These are phyloP conservation scores for Auxenochlorella pyrenoidosa DNA, from an alignment of 139 green algal genomes.

Conservation along the genomic window DNA sequence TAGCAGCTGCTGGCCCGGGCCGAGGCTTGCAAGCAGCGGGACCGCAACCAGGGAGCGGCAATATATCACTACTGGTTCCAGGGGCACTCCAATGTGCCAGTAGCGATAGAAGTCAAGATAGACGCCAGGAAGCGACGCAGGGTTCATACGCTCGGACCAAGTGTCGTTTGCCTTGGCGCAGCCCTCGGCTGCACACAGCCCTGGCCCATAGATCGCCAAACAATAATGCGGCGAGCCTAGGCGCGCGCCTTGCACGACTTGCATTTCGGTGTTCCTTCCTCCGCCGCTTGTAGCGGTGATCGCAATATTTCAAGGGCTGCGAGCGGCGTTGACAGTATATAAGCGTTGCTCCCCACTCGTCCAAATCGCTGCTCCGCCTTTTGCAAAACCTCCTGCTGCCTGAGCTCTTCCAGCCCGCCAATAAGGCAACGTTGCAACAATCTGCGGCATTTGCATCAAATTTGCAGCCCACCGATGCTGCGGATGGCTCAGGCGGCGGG, in stretches of 20 bases:
- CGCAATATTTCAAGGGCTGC: background rate
- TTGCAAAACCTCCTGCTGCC: background rate
- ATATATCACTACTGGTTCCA: background rate
- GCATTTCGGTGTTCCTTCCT: background rate
- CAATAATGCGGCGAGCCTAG: background rate
- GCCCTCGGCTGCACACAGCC: background rate
- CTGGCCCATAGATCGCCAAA: background rate
- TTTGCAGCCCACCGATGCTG: background rate
- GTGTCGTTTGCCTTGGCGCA: background rate
- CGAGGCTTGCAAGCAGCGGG: background rate
- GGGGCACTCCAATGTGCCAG: background rate
- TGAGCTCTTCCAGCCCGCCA: background rate
- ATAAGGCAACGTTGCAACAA: background rate
- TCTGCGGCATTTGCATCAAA: too few relatives aligned
- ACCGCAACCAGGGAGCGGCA: background rate
- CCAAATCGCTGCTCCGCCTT: background rate
- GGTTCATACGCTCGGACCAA: background rate
- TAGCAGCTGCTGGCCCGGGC: background rate
- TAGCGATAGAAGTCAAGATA: slow-evolving; percentile 7
- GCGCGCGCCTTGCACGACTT: background rate
- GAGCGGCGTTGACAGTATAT: background rate
- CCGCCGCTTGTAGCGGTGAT: background rate
- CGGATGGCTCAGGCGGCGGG: background rate
- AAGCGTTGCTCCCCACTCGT: background rate
- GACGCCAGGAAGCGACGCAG: background rate